Base-by-base conservation (phyloP, 2,329 filamentous ascomycete species). In the Gnomoniopsis smithogilvyi region DNA sequence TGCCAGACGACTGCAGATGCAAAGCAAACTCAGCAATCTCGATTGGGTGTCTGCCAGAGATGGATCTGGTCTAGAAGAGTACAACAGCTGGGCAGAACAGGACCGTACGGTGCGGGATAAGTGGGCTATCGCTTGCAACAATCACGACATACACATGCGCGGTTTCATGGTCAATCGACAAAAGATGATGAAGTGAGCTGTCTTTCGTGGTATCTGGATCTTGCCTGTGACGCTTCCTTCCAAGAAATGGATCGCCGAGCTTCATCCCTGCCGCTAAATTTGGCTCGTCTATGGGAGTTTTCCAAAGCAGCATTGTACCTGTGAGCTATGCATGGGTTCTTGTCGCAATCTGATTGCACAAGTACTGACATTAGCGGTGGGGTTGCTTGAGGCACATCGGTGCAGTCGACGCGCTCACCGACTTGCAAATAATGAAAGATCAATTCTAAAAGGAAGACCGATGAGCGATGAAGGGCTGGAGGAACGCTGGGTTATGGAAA, bases 51-150 rank as follows among this genome's bases (percentile, higher is more conserved):
- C 73, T 33, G 66, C 71, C 10, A 68, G 70, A 1, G 70, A 78
- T 24, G 74, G 80, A 43, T 63, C 65, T 1, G 84, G 82, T 0
- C 77, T 87, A 24, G 69, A 76, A 17, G 79, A 82, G 57, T 92
- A 92, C 68, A 70, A 84, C 59, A 74, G 74, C 41, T 84, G 82
- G 68, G 72, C 88, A 57, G 80, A 82, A 64, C 83, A 90, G 70
- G 89, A 92, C 67, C 80, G 85, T 63, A 75, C 77, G 51, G 82
- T 90, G 6, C 77, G 86, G 58, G 77, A 78, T 66, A 79, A 81
- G 58, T 91, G 89, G 87, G 73, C 73, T 33, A 70, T 79, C 10
- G 83, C 83, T 8, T 84, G 81, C 61, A 80, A 84, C 47, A 79
- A 79, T 61, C 89, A 92, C 67, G 79, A 83, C 59, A 70, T 77